Evolutionary conservation across 140 eudicot genomes (phyloP), one percentile per base, ranked within the genome.

Genomic region (Anethum foeniculum): DNA sequence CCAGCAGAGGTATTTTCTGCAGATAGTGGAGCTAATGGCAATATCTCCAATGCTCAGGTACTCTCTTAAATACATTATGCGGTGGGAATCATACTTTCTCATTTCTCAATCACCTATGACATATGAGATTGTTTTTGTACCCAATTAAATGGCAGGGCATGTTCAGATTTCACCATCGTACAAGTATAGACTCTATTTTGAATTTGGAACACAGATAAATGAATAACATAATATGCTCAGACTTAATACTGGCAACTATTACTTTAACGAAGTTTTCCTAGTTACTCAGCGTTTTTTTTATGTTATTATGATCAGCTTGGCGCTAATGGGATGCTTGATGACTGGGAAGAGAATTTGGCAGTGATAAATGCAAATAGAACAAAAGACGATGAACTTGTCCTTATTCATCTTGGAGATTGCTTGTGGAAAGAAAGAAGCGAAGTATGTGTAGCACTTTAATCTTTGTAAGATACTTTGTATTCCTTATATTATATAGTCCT

Each of bases 261-360:
- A 25, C 19, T 11, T 9, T 12, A 12, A 32, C 43, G 4, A 67
- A 67, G 41, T 28, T 67, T 67, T 32, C n/a, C 34, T 14, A 28
- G 10, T 67, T 16, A 65, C 36, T 65, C 41, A 67, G 21, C 43
- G 1, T 32, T 67, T 13, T 13, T 82, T 47, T 47, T 15, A 47
- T 82, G 41, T 71, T 84, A 41, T 69, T 62, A 80, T 83, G 81
- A 80, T 75, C 88, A 89, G 91, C 82, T 84, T 76, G 95, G 90
- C 79, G 88, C 85, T 79, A 89, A 86, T 82, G 52, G 87, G 77
- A 89, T 95, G 99, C 91, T 95, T 82, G 91, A 90, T 83, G 91
- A 92, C 75, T 95, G 99, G 97, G 97, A 92, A 82, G 99, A 92
- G 77, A 95, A 95, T 88, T 75, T 95, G 89, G 99, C 99, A 16